Base-by-base conservation (phyloP, 345 rosid species). In the Arabis hirsuta region DNA sequence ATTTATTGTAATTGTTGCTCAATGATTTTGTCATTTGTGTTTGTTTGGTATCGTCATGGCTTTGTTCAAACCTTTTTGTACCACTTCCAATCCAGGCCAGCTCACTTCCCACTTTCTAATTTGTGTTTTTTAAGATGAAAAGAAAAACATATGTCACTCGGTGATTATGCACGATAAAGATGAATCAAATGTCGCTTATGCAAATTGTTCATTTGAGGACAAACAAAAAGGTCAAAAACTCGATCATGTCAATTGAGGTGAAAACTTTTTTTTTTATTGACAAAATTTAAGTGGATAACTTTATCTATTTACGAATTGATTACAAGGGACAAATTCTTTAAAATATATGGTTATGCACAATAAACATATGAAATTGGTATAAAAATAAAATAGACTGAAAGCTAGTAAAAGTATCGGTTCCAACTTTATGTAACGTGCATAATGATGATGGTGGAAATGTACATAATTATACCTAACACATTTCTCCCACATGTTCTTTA, bases 1-100 rank as follows among this genome's bases (percentile, higher is more conserved):
- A n/a, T n/a, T n/a, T n/a, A n/a, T n/a, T n/a, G n/a, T 58, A 42
- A 41, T 3, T 24, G 34, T 16, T 60, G 62, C 41, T 45, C 51
- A 22, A 32, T 43, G 57, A 9, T 56, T 66, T 76, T 57, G 80
- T 70, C 76, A 56, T 71, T 48, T 57, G 72, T 34, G 51, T 70
- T 76, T 76, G 76, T 56, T 57, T 43, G 76, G 76, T 71, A 64
- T 71, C 66, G 62, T 52, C 32, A 14, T 69, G 71, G 70, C n/a
- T 76, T 63, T 76, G 44, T 51, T 20, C 71, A 20, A 54, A 52
- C 56, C 55, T 31, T 46, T 67, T 62, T 36, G 14, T 47, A 62
- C 69, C 64, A 54, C 65, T 53, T 54, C 32, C 26, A 38, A 19
- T 45, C 4, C 11, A 61, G 13, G 59, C 61, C 80, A 76, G 72